phyloP scores from a whole-genome alignment of 2,329 filamentous ascomycete species.

The Chrysosporium keratinophilum region DNA sequence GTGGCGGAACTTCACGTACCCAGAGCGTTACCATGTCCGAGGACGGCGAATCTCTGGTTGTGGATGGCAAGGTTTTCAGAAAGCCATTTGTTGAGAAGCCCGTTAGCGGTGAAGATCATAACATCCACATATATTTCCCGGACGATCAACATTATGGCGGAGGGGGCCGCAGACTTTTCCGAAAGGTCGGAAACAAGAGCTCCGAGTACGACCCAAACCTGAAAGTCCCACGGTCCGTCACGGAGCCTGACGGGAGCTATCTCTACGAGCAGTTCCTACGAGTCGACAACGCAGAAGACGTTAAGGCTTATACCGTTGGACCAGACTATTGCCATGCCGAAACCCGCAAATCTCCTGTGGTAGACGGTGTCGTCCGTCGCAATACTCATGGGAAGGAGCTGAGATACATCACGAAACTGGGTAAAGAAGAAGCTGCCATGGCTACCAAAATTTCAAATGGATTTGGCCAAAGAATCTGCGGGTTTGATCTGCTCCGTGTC shows the following conservation, averaged over 20 bases:
- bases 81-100: constrained; percentile 99
- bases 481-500: constrained; percentile 84
- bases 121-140: constrained; percentile 96
- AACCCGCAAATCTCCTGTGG: constrained; percentile 91
- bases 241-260: constrained; percentile 72
- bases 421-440: constrained; percentile 68
- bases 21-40: constrained; percentile 75
- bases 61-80: constrained; percentile 69
- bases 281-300: constrained; percentile 93
- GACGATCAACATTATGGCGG: constrained; percentile 62
- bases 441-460: constrained; percentile 81
- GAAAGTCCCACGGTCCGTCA: constrained; percentile 65
- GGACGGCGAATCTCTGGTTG: constrained; percentile 73
- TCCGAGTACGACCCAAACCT: constrained; percentile 82
- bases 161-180: constrained; percentile 81
- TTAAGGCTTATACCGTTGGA: constrained; percentile 96
- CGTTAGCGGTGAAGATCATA: constrained; percentile 96
- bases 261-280: constrained; percentile 96
- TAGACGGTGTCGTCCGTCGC: constrained; percentile 87
- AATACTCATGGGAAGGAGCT: constrained; percentile 98
- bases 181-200: constrained; percentile 98
- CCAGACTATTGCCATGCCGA: constrained; percentile 90
- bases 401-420: constrained; percentile 81
- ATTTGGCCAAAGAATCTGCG: constrained; percentile 91
- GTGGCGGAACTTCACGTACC: constrained; percentile 47